Percentiles rank a stretch among this genome's conserved stretches.
Evolutionary conservation across 1,139 yeast genomes (phyloP).

Genomic region (Diutina mesorugosa): DNA sequence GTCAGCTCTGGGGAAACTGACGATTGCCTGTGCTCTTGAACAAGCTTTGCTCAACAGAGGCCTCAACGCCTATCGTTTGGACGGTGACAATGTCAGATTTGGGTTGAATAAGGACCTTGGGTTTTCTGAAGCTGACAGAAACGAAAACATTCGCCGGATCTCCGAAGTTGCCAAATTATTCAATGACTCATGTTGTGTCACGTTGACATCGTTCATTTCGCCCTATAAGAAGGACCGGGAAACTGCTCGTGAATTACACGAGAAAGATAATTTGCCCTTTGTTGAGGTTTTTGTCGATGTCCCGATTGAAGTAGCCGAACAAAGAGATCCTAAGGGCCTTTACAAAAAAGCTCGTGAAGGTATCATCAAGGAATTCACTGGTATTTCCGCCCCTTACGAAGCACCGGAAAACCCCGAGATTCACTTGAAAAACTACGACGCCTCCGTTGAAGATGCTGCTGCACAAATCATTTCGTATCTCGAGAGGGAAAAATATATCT

Average conservation of each 20-base stretch:
- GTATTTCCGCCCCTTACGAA: constrained; percentile 92
- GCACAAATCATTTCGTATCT: constrained; percentile 59
- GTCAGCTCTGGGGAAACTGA: constrained; percentile 90
- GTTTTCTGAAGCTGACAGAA: constrained; percentile 80
- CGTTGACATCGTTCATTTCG: constrained; percentile 83
- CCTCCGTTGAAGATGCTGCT: constrained; percentile 74
- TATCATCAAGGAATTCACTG: constrained; percentile 86
- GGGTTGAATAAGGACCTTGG: constrained; percentile 93
- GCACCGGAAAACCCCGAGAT: constrained; percentile 80
- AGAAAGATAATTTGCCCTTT: constrained; percentile 63
- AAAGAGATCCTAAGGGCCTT: constrained; percentile 93
- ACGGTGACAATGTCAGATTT: constrained; percentile 89
- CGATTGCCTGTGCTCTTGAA: constrained; percentile 91
- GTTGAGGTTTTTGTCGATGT: constrained; percentile 88
- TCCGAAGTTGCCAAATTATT: constrained; percentile 85
- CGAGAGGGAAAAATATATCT: constrained; percentile 37
- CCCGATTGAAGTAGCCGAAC: constrained; percentile 86
- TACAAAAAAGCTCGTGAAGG: constrained; percentile 97
- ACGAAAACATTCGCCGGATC: constrained; percentile 88
- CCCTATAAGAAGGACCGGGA: constrained; percentile 82
- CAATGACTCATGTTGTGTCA: constrained; percentile 77
- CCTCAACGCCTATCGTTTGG: constrained; percentile 71
- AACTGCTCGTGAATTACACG: constrained; percentile 75
- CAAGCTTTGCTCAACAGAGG: constrained; percentile 60
- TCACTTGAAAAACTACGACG: constrained; percentile 58